A percentile compares a stretch with the other conserved stretches of the same genome.
These are phyloP conservation scores for Aspergillus cavernicola DNA, from an alignment of 495 filamentous ascomycete genomes.

Conservation along the genomic window DNA sequence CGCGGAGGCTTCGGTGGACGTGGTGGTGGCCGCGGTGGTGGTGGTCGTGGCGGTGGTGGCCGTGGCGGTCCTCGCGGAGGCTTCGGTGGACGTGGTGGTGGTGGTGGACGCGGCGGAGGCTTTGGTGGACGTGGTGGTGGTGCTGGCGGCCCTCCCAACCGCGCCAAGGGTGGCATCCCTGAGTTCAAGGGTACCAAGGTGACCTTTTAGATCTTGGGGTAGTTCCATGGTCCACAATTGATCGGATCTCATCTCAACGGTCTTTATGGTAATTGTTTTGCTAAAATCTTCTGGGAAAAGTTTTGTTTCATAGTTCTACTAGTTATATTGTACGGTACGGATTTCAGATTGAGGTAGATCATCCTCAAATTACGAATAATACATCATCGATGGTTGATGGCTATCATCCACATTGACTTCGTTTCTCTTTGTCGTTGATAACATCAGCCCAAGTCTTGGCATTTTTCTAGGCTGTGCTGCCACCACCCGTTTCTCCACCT, in stretches of 20 bases:
- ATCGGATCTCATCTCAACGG: constrained; percentile 15
- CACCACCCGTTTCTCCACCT: neutral
- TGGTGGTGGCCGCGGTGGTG: constrained; percentile 45
- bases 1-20: constrained; percentile 53
- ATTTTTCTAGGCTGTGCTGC: neutral
- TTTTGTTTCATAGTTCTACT: constrained; percentile 2
- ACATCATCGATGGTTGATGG: neutral
- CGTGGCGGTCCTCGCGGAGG: constrained; percentile 45
- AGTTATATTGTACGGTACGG: neutral
- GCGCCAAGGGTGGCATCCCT: constrained; percentile 70
- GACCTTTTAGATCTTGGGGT: constrained; percentile 63
- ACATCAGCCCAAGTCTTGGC: constrained; percentile 1
- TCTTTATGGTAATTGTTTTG: constrained; percentile 2
- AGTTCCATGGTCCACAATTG: constrained; percentile 9
- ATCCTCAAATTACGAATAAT: constrained; percentile 6
- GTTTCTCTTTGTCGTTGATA: neutral
- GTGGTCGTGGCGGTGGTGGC: constrained; percentile 52
- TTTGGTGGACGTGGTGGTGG: constrained; percentile 51
- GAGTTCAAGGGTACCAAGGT: constrained; percentile 91
- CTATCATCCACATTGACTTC: neutral
- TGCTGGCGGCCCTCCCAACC: constrained; percentile 38
- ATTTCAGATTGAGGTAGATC: neutral
- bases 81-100: constrained; percentile 45
- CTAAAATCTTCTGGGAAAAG: constrained; percentile 3
- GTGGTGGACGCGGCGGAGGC: constrained; percentile 52